Base-by-base conservation (phyloP, 2,329 filamentous ascomycete genomes). In the Aureobasidium sp. region DNA sequence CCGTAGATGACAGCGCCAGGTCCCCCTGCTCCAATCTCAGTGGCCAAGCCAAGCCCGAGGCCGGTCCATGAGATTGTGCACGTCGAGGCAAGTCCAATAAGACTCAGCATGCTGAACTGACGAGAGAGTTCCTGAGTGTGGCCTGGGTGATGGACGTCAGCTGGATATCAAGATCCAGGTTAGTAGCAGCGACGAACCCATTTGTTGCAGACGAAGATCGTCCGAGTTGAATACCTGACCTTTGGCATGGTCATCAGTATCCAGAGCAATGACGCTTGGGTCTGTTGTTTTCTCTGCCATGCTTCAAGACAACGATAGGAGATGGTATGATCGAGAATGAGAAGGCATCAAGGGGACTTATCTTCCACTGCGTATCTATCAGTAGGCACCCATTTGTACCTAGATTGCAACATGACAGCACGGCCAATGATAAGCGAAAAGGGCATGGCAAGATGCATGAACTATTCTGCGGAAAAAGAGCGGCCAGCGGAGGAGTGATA, bases 1-100 rank as follows among this genome's bases (percentile, higher is more conserved):
- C 56, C 55, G 25, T 58, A 56, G 21, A 58, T 56, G 11, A 56
- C 55, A 16, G 55, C 56, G 11, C 55, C 55, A 14, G 56, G 56
- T 8, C 56, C 55, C n/a, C 56, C 50, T 22, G 50, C 50, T 41
- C 39, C 24, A 12, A 56, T 55, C 37, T 54, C 57, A 19, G 51
- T 55, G 7, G 50, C 48, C 11, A 58, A 30, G 29, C 53, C 57
- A 14, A 55, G 48, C 14, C 49, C 54, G n/a, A 58, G 49, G 44
- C 51, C 57, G 19, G 56, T 56, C 54, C 57, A 57, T 27, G 56
- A 55, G 19, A 55, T 55, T 17, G 54, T 58, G 32, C 54, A 52
- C 35, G 54, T 57, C 7, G 52, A 56, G 25, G 54, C 50, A 19
- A 53, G 40, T 4, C 39, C 39, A 16, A 53, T 45, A 10, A 53